phyloP scores from a whole-genome alignment of 768 basidiomycete species.

The Albatrellus ellisii region DNA sequence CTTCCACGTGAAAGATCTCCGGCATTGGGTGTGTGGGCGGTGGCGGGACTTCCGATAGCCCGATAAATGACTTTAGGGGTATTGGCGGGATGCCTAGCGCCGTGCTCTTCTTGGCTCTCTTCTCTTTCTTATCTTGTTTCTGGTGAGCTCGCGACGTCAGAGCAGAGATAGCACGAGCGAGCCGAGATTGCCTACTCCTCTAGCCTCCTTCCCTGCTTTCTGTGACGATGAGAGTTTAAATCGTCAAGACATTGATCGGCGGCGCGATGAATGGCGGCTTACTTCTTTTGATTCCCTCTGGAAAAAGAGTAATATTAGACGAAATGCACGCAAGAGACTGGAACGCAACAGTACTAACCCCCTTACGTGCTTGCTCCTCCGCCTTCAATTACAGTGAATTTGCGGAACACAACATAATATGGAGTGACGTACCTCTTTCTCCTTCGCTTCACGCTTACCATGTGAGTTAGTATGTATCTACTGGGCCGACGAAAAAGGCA shows the following conservation, averaged over 20 bases:
- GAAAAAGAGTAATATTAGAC: neutral
- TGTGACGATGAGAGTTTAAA: constrained; percentile 5
- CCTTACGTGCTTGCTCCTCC: constrained; percentile 52
- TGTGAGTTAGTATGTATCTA: neutral
- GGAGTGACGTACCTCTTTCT: constrained; percentile 39
- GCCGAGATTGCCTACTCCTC: constrained; percentile 7
- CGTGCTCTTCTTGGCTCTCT: constrained; percentile 3
- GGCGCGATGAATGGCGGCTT: constrained; percentile 1
- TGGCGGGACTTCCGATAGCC: constrained; percentile 4
- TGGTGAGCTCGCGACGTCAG: neutral
- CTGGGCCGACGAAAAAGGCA: neutral
- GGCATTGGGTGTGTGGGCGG: constrained; percentile 6
- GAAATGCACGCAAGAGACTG: constrained; percentile 4
- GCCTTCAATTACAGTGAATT: too few species aligned
- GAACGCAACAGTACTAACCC: too few species aligned
- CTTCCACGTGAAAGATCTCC: neutral
- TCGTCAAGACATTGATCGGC: neutral
- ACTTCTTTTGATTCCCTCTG: constrained; percentile 12
- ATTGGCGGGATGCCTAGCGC: constrained; percentile 4
- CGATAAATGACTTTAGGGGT: constrained; percentile 3
- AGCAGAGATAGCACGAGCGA: neutral
- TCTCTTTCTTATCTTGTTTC: constrained; percentile 14
- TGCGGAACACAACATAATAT: too few species aligned
- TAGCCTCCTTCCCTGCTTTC: constrained; percentile 11
- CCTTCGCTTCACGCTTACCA: constrained; percentile 62